Base-by-base conservation (phyloP, 495 filamentous ascomycete genomes). In the Neurospora sp. region DNA sequence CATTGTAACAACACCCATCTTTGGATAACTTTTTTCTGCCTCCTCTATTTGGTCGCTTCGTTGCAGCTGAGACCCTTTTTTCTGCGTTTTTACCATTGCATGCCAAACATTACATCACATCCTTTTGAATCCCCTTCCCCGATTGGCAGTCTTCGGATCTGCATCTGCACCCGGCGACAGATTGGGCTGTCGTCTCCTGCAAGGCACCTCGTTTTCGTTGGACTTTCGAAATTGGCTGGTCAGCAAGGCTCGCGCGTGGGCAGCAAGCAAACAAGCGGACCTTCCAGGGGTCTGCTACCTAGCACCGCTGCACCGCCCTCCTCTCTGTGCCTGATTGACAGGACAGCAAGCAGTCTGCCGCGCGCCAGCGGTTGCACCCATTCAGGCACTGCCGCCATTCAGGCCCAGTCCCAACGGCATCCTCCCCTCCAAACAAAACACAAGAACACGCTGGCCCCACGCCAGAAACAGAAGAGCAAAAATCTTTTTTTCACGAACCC, bases 1-100 rank as follows among this genome's bases (percentile, higher is more conserved):
- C 14, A 65, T 18, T 65, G 53, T 65, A 65, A 65, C 53, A 65
- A 65, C 27, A 35, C 53, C 27, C 3, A 14, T 65, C 53, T 35
- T 35, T 65, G 53, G 27, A 35, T 18, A 35, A 12, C 35, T 37
- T 27, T 53, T 69, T 39, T 40, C 14, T 16, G 3, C 53, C 53
- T 61, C 14, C 38, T 71, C 35, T 71, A 39, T 71, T 65, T n/a
- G 12, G 16, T 65, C 37, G 14, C 68, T 40, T 53, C 41, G 18
- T 22, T 37, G 73, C 73, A 72, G 69, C 73, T 61, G 70, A 40
- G 9, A 40, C 5, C 40, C 9, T 70, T 73, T 72, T 45, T 73
- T 40, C 69, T 48, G 69, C 40, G 48, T 39, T 59, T 48, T 71
- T 22, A 42, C 53, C 53, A 35, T 65, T 65, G 53, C 53, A 65